A percentile compares a stretch with the other conserved stretches of the same genome.
These are phyloP conservation scores for Stachybotrys chlorohalonatus DNA, from an alignment of 2,329 filamentous ascomycete genomes.

Conservation along the genomic window DNA sequence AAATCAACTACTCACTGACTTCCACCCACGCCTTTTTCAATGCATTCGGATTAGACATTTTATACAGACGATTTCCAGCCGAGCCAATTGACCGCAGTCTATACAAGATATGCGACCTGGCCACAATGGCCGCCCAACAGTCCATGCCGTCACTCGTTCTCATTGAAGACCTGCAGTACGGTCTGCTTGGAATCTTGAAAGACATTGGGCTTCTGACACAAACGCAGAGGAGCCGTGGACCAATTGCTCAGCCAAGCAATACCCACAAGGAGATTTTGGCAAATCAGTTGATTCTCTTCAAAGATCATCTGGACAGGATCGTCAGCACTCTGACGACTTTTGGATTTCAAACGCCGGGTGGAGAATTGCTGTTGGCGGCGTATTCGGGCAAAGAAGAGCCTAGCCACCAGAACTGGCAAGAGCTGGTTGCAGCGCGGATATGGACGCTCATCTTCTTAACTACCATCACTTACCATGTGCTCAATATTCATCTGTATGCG, in stretches of 20 bases:
- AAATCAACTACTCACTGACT: slow-evolving; percentile 24
- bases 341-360: slow-evolving; percentile 2
- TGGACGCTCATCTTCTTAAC: slow-evolving; percentile 20
- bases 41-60: slow-evolving; percentile 24
- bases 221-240: slow-evolving; percentile 10
- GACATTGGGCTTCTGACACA: slow-evolving; percentile 22
- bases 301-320: slow-evolving; percentile 12
- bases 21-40: slow-evolving; percentile 27
- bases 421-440: slow-evolving; percentile 15
- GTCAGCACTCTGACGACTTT: not conserved
- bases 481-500: slow-evolving; percentile 24
- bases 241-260: not conserved
- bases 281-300: slow-evolving; percentile 7
- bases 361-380: slow-evolving; percentile 11
- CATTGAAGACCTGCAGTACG: slow-evolving; percentile 24
- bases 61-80: slow-evolving; percentile 20
- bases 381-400: slow-evolving; percentile 19
- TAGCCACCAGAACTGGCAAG: slow-evolving; percentile 11
- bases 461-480: slow-evolving; percentile 25
- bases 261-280: not conserved
- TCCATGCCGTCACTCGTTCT: slow-evolving; percentile 16
- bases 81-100: slow-evolving; percentile 22
- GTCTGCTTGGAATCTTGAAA: slow-evolving; percentile 17
- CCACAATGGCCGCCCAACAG: slow-evolving; percentile 13
- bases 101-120: slow-evolving; percentile 20